Percentiles rank a stretch among this genome's conserved stretches.
Evolutionary conservation across 2,329 filamentous ascomycete genomes (phyloP).

Genomic region (Aureobasidium sp.): DNA sequence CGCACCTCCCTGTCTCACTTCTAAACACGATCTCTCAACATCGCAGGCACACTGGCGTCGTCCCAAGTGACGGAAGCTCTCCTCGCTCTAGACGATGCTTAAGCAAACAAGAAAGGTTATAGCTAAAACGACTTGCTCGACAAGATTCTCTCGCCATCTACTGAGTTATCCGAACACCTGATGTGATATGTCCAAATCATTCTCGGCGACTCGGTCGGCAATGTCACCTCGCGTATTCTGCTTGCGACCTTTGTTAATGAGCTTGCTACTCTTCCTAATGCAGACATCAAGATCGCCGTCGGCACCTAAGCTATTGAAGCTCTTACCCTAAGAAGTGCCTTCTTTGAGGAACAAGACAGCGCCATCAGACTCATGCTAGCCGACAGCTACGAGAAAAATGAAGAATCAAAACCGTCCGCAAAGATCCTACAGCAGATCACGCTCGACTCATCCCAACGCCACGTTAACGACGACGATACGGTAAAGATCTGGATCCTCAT

Average conservation of each 20-base stretch:
- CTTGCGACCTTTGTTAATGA: slow-evolving; percentile 57
- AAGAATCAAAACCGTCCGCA: slow-evolving; percentile 74
- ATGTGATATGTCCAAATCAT: slow-evolving; percentile 57
- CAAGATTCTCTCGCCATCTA: slow-evolving; percentile 42
- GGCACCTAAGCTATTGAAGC: slow-evolving; percentile 60
- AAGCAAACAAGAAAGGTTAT: slow-evolving; percentile 43
- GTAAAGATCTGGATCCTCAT: slow-evolving; percentile 87
- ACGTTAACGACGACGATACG: slow-evolving; percentile 73
- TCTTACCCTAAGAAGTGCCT: slow-evolving; percentile 58
- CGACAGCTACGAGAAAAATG: slow-evolving; percentile 70
- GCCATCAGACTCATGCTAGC: slow-evolving; percentile 73
- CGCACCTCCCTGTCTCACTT: not conserved
- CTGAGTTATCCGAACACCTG: slow-evolving; percentile 51
- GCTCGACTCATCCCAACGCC: slow-evolving; percentile 79
- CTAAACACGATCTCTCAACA: not conserved
- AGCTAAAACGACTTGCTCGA: slow-evolving; percentile 52
- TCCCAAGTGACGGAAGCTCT: slow-evolving; percentile 40
- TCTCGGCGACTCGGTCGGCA: slow-evolving; percentile 60
- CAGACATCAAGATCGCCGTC: slow-evolving; percentile 64
- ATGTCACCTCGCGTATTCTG: slow-evolving; percentile 66
- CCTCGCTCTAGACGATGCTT: slow-evolving; percentile 40
- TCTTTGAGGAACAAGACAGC: slow-evolving; percentile 78
- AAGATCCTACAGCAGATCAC: slow-evolving; percentile 73
- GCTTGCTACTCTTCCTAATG: slow-evolving; percentile 53
- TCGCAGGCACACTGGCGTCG: not conserved